Conservation (phyloP, 2,329 filamentous ascomycete genomes). For the Lecanicillium sp. region DNA sequence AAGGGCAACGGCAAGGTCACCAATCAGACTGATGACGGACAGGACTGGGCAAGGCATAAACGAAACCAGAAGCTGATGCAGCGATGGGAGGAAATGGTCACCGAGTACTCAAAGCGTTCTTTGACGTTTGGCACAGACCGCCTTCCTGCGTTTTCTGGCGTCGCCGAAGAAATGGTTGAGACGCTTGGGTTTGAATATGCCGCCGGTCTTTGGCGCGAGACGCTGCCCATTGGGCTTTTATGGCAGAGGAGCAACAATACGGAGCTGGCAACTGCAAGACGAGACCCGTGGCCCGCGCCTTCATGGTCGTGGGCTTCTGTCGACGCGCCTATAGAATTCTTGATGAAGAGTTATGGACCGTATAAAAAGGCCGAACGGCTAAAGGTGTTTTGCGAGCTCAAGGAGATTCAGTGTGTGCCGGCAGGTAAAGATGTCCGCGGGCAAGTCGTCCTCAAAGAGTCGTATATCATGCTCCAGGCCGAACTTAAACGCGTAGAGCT, state of each 20-base stretch:
- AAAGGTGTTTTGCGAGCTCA: no score
- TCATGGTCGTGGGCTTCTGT: constrained; percentile 12
- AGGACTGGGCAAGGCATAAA: no score
- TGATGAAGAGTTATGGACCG: no score
- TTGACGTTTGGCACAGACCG: constrained; percentile 10
- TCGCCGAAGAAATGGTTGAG: constrained; percentile 7
- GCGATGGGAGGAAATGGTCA: constrained; percentile 10
- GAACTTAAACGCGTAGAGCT: no score
- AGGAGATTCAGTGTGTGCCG: no score
- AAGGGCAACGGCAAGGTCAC: constrained; percentile 4
- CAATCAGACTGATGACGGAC: not conserved
- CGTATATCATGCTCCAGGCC: no score
- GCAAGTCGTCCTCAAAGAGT: no score
- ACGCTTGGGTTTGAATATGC: constrained; percentile 4
- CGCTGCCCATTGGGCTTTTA: constrained; percentile 6
- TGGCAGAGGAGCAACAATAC: constrained; percentile 7
- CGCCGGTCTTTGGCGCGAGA: constrained; percentile 10
- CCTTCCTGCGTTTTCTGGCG: constrained; percentile 12
- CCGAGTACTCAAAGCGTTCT: constrained; percentile 8
- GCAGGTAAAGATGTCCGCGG: no score
- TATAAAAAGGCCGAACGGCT: no score
- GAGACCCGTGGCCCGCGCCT: constrained; percentile 8
- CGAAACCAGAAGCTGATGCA: not conserved
- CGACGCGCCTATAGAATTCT: not conserved
- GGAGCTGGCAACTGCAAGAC: constrained; percentile 1